phyloP scores from a whole-genome alignment of 1,284 basidiomycete genomes.

The Athelia psychrophila region DNA sequence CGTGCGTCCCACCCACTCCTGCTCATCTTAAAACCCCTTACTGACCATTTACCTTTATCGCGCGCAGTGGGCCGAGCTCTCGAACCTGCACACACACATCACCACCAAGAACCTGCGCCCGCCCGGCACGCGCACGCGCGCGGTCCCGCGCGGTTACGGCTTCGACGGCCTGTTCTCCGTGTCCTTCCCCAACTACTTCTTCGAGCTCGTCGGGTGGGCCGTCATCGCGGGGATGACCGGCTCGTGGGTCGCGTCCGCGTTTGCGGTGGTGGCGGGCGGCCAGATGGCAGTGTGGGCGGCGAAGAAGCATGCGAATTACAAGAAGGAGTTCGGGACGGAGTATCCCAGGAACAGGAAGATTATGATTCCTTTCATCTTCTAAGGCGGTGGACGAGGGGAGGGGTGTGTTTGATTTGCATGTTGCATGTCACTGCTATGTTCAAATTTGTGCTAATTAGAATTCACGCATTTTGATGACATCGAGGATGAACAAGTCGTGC shows the following conservation, averaged over 20 bases:
- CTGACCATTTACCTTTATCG: conserved; percentile 2
- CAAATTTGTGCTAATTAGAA: too few relatives aligned
- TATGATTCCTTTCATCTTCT: conserved; percentile 75
- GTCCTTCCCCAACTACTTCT: conserved; percentile 95
- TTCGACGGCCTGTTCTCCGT: conserved; percentile 77
- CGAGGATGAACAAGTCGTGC: too few relatives aligned
- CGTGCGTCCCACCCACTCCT: conserved; percentile 45
- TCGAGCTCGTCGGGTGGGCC: conserved; percentile 82
- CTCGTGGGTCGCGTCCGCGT: conserved; percentile 44
- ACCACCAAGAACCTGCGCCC: conserved; percentile 84
- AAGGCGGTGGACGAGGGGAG: conserved; percentile 24
- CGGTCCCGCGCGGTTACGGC: conserved; percentile 84
- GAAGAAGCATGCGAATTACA: conserved; percentile 96
- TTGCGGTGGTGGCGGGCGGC: conserved; percentile 62
- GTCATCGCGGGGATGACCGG: conserved; percentile 78
- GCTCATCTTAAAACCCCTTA: too few relatives aligned
- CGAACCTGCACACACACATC: conserved; percentile 84
- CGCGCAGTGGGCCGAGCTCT: conserved; percentile 82
- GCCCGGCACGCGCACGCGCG: conserved; percentile 79
- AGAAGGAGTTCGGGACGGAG: conserved; percentile 88
- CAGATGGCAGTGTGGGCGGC: conserved; percentile 90
- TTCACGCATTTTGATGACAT: too few relatives aligned
- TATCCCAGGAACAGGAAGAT: conserved; percentile 78
- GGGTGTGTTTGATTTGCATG: too few relatives aligned
- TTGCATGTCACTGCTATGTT: too few relatives aligned